Base-by-base conservation (phyloP, 495 filamentous ascomycete species). In the Tetracladium setigerum region DNA sequence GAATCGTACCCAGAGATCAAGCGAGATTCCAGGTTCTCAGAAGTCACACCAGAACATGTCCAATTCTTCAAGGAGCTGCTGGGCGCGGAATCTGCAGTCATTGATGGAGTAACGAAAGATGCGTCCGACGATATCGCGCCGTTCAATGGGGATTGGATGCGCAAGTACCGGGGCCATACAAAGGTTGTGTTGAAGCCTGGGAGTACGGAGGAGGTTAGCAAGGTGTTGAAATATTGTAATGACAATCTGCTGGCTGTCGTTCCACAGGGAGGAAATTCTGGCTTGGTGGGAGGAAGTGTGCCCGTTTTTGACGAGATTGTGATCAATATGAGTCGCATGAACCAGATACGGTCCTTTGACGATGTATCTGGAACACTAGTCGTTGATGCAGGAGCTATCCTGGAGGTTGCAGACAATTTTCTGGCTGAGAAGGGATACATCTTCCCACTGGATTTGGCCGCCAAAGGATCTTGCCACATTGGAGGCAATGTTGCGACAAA, bases 401-500 rank as follows among this genome's bases (percentile, higher is more conserved):
- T 98, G 7, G 92, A 97, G 63, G 75, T 83, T 4, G 89, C 82
- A 12, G 92, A 98, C 62, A 76, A 82, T 44, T 89, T 84, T 60
- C 71, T 97, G 16, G 86, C 83, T 8, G 75, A 89, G 61, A 81
- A 77, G 44, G 74, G 75, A 11, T 81, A 95, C 62, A 82, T 96
- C 47, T 98, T 97, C 69, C 92, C 92, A 19, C 71, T 98, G 44
- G 92, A 98, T 62, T 78, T 98, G 15, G 92, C 92, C 49, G 92
- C 92, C 1, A 98, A 98, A 69, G 92, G 92, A 8, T 95, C 88
- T 9, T 97, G 94, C 68, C 94, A 97, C 41, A 83, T 98, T 48
- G 92, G 94, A 48, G 92, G 94, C n/a, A 97, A 96, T 59, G 84
- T 97, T n/a, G 81, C 92, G 0, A 95, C 91, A 30, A 98, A 98